Base-by-base conservation (phyloP, 352 stramenopile species). In the Globisporangium ultimum region DNA sequence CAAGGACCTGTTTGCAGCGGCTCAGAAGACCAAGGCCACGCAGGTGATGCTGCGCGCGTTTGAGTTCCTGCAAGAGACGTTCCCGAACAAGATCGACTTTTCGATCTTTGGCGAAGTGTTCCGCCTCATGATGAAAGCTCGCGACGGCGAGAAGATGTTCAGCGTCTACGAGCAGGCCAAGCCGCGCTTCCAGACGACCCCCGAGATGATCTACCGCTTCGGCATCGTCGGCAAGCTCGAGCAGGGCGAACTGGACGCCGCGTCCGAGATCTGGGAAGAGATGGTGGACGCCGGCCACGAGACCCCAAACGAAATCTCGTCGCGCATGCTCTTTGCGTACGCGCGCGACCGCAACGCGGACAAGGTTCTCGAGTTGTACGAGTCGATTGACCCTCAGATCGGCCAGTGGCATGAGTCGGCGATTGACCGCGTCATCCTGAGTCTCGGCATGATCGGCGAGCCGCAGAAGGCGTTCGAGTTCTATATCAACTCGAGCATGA, bases 401-500 rank as follows among this genome's bases (percentile, higher is more conserved):
- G 80, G 83, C 50, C 65, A 74, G 42, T 92, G 83, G 83, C 78
- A 87, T 56, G 74, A 85, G 50, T 77, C 72, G 15, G 75, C 79
- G 46, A 80, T 92, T 60, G 76, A 92, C 60, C 83, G 80, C 18
- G 74, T 89, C 22, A 87, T 92, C 49, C 51, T 87, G 41, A 80
- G 67, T 18, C 77, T 92, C 56, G 83, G 83, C 5, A 74, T 87
- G 15, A 72, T 74, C n/a, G 57, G 72, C n/a, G 63, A 88, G 58
- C 80, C 83, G 22, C 61, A 76, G 11, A 73, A 80, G 53, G 61
- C 83, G 10, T 92, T 92, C 53, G 79, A 89, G 42, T 90, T 92
- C 51, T 92, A 92, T 68, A 75, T 76, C 46, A 84, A 88, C 60
- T 92, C 83, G 43, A 88, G 74, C 61, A 90, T 90, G 76, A 88